A percentile compares a stretch with the other conserved stretches of the same genome.
These are phyloP conservation scores for Scedosporium apiospermum DNA, from an alignment of 2,329 filamentous ascomycete genomes.

Conservation along the genomic window DNA sequence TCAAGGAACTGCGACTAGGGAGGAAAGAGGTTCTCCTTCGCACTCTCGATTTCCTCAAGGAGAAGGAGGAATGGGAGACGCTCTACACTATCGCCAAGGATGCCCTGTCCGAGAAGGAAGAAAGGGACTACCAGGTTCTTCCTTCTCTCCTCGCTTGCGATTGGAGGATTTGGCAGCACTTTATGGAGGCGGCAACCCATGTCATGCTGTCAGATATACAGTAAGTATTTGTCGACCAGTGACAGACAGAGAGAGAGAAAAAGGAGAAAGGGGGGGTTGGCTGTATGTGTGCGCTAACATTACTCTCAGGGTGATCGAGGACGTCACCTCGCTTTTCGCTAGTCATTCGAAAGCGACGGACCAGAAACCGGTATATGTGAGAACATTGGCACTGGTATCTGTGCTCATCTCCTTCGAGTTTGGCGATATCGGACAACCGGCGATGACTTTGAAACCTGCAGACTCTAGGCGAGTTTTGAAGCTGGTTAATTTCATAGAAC, in stretches of 20 bases:
- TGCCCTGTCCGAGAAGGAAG: conserved; percentile 29
- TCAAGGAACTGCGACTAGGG: conserved; percentile 33
- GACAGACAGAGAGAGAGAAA: not conserved
- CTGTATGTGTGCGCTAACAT: conserved; percentile 6
- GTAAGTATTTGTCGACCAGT: conserved; percentile 1
- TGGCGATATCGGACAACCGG: conserved; percentile 9
- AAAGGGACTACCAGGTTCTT: conserved; percentile 16
- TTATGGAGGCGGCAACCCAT: conserved; percentile 19
- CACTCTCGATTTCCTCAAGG: conserved; percentile 26
- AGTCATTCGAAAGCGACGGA: conserved; percentile 18
- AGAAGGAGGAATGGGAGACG: conserved; percentile 28
- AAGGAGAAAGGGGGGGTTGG: too few species aligned
- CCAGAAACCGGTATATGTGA: conserved; percentile 27
- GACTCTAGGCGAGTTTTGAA: conserved; percentile 12
- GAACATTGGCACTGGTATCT: conserved; percentile 28
- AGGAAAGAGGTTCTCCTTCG: conserved; percentile 38
- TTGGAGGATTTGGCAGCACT: conserved; percentile 23
- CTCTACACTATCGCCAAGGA: conserved; percentile 34
- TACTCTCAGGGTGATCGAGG: conserved; percentile 14
- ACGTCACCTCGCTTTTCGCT: conserved; percentile 20
- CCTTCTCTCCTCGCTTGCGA: conserved; percentile 36
- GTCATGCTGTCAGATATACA: conserved; percentile 3
- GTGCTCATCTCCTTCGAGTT: conserved; percentile 25
- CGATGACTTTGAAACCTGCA: conserved; percentile 4
- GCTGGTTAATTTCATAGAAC: conserved; percentile 25